A percentile compares a stretch with the other conserved stretches of the same genome.
Evolutionary conservation across 306 rosid genomes (phyloP).

Genomic region (Mimosa pudica): DNA sequence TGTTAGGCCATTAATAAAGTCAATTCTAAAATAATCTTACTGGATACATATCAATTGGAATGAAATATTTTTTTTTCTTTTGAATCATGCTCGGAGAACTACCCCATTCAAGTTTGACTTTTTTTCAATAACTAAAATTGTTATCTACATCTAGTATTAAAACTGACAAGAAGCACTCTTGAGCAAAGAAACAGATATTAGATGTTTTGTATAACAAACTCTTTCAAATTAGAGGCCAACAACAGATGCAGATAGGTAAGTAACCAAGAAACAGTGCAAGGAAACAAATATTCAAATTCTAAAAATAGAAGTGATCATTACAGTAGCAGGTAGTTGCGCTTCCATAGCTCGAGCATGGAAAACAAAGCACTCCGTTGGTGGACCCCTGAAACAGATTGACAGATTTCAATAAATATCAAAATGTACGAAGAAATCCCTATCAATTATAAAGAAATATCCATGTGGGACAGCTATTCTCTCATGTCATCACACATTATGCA

Average conservation of each 20-base stretch:
- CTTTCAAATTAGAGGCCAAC: neutral
- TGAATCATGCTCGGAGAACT: neutral
- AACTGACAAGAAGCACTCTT: neutral
- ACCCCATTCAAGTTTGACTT: neutral
- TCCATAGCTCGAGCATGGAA: slow-evolving; percentile 88
- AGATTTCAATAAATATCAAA: slow-evolving; percentile 42
- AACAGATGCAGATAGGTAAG: slow-evolving; percentile 22
- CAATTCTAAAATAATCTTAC: slow-evolving; percentile 8
- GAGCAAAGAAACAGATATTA: neutral
- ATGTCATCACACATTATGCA: slow-evolving; percentile 3
- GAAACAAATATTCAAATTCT: neutral
- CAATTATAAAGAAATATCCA: neutral
- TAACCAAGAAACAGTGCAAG: neutral
- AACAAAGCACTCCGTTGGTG: slow-evolving; percentile 92
- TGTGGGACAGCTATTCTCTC: slow-evolving; percentile 19
- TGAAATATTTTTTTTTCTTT: neutral
- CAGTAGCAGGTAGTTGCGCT: slow-evolving; percentile 62
- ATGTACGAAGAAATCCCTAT: neutral
- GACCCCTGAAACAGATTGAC: slow-evolving; percentile 72
- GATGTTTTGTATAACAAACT: neutral
- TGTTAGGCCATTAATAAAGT: neutral
- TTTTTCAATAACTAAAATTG: neutral
- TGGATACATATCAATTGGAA: neutral
- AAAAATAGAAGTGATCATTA: slow-evolving; percentile 37
- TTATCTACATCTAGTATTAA: neutral